phyloP scores from a whole-genome alignment of 75 land plant species.

The Pinus albicaulis region DNA sequence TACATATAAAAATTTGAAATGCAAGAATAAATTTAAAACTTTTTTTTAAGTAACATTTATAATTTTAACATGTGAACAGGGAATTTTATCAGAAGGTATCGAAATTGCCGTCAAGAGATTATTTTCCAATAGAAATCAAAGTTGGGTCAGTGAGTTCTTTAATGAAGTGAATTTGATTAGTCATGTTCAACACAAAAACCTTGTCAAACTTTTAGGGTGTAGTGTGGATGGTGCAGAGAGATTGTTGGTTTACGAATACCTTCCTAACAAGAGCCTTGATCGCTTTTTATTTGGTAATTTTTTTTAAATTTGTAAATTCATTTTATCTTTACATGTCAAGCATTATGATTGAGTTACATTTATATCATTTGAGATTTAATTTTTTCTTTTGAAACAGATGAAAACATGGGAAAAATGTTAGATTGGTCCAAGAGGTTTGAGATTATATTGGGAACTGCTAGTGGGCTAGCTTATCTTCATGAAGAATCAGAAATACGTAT shows the following conservation, averaged over 20 bases:
- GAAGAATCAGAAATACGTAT: too few species aligned
- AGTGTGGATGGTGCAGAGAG: constrained; percentile 34
- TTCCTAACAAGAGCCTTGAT: constrained; percentile 29
- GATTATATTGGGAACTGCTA: too few species aligned
- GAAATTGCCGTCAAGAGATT: constrained; percentile 30
- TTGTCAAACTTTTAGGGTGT: constrained; percentile 38
- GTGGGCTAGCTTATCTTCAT: too few species aligned
- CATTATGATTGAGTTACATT: not conserved
- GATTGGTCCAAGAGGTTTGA: too few species aligned
- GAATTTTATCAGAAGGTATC: constrained; percentile 20
- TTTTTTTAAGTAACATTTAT: too few species aligned
- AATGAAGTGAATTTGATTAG: constrained; percentile 39
- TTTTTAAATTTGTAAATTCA: not conserved
- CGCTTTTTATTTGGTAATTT: constrained; percentile 25
- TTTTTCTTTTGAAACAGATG: not conserved
- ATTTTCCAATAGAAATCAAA: constrained; percentile 15
- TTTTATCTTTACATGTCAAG: not conserved
- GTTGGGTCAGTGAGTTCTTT: constrained; percentile 32
- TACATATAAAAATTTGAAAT: too few species aligned
- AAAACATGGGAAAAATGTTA: too few species aligned
- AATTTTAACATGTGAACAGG: constrained; percentile 4
- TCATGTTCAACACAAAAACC: constrained; percentile 31
- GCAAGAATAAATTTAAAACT: too few species aligned
- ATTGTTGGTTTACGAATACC: constrained; percentile 38
- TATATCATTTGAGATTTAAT: not conserved